Evolutionary conservation across 768 basidiomycete genomes (phyloP).

Genomic region (Boletellus ananas): DNA sequence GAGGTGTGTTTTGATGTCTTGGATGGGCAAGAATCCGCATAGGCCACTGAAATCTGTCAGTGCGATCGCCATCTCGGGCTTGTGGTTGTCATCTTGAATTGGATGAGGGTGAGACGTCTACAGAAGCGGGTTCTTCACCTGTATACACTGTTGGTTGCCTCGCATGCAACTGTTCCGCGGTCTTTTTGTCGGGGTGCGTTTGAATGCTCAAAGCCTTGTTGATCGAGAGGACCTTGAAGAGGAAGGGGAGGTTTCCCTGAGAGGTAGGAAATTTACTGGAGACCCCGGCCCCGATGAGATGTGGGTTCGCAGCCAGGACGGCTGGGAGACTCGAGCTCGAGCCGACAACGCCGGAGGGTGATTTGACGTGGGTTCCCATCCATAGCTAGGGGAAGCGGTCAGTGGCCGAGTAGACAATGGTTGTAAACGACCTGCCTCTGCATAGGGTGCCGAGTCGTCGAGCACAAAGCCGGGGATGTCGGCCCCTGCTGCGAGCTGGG

Average conservation of each 20-base stretch:
- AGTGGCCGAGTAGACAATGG: neutral
- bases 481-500: constrained; percentile 68
- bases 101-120: constrained; percentile 6
- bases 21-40: constrained; percentile 88
- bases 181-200: constrained; percentile 84
- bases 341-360: constrained; percentile 54
- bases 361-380: constrained; percentile 95
- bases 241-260: constrained; percentile 76
- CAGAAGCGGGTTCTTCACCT: constrained; percentile 45
- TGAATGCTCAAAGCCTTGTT: constrained; percentile 89
- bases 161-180: constrained; percentile 66
- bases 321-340: constrained; percentile 49
- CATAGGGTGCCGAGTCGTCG: constrained; percentile 76
- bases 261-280: constrained; percentile 50
- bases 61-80: constrained; percentile 99
- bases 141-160: constrained; percentile 84
- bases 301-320: constrained; percentile 61
- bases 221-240: constrained; percentile 91
- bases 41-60: constrained; percentile 86
- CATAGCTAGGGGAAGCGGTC: constrained; percentile 60
- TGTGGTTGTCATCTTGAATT: constrained; percentile 85
- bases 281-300: constrained; percentile 63
- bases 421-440: constrained; percentile 64
- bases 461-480: constrained; percentile 61
- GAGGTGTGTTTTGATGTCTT: constrained; percentile 66